Percentiles rank a stretch among this genome's conserved stretches.
phyloP scores from a whole-genome alignment of 768 basidiomycete species.

The Panaeolus papilionaceus region DNA sequence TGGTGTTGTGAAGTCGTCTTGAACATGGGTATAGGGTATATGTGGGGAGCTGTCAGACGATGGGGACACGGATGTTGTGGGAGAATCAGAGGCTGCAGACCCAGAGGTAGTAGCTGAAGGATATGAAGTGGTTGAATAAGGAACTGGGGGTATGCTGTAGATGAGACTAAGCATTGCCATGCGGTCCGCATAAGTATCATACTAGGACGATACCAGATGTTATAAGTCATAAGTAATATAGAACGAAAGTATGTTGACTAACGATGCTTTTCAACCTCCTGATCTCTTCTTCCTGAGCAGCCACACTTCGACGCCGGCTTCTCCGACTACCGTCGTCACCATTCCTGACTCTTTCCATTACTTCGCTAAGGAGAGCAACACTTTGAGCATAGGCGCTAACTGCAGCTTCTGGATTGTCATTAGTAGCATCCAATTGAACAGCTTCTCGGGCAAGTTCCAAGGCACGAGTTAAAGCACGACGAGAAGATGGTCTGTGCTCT shows the following conservation, averaged over 20 bases:
- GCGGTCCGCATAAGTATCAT: conserved; percentile 94
- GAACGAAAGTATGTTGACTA: conserved; percentile 38
- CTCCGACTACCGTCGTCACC: conserved; percentile 79
- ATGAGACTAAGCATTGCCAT: conserved; percentile 93
- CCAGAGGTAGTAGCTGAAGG: conserved; percentile 47
- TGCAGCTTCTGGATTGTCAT: conserved; percentile 87
- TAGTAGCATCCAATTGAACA: conserved; percentile 85
- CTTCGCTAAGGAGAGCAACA: conserved; percentile 86
- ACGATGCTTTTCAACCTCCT: conserved; percentile 87
- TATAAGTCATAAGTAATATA: conserved; percentile 15
- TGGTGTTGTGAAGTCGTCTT: conserved; percentile 37
- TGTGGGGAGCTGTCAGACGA: conserved; percentile 54
- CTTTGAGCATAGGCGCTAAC: conserved; percentile 89
- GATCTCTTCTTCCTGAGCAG: conserved; percentile 93
- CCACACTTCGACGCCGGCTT: conserved; percentile 74
- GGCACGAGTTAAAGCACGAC: conserved; percentile 84
- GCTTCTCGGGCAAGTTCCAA: conserved; percentile 90
- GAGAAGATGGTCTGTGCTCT: conserved; percentile 75
- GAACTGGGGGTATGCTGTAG: conserved; percentile 83
- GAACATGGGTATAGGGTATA: conserved; percentile 43
- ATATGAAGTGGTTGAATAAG: conserved; percentile 63
- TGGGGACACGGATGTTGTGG: conserved; percentile 53
- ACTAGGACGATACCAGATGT: conserved; percentile 49
- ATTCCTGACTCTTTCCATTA: conserved; percentile 89
- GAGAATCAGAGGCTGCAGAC: conserved; percentile 57